A percentile compares a stretch with the other conserved stretches of the same genome.
Evolutionary conservation across 768 basidiomycete species (phyloP).

Genomic region (Mrakia gelida): DNA sequence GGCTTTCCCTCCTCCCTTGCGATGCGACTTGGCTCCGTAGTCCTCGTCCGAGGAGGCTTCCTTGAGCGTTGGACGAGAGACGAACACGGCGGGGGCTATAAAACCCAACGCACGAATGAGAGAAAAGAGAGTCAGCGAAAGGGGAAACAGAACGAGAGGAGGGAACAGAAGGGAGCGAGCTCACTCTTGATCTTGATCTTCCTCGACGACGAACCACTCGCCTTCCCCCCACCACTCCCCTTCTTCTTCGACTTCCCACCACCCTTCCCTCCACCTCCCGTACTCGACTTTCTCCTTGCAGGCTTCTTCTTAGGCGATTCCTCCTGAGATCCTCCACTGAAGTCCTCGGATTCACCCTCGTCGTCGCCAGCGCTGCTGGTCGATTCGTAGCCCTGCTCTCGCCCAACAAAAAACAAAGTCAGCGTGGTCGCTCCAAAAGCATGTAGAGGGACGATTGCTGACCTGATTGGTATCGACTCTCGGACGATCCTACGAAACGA

Average conservation of each 20-base stretch:
- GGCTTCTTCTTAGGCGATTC: slow-evolving; percentile 33
- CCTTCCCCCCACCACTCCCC: not conserved
- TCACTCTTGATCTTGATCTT: slow-evolving; percentile 22
- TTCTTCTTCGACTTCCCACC: slow-evolving; percentile 32
- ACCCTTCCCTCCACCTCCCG: not conserved
- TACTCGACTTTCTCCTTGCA: slow-evolving; percentile 32
- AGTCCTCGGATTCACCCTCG: slow-evolving; percentile 37
- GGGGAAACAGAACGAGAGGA: no score
- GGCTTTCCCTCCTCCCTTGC: slow-evolving; percentile 3
- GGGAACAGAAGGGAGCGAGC: not conserved
- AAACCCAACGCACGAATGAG: no score
- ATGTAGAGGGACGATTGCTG: no score
- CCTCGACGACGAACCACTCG: not conserved
- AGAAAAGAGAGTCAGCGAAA: not conserved
- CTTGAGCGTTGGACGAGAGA: slow-evolving; percentile 31
- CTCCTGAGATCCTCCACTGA: slow-evolving; percentile 32
- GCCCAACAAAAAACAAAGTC: not conserved
- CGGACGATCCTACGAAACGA: slow-evolving; percentile 6
- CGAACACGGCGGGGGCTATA: slow-evolving; percentile 36
- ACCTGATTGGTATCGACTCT: slow-evolving; percentile 1
- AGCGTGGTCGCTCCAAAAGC: not conserved
- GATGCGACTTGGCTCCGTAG: slow-evolving; percentile 41
- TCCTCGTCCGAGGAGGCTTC: slow-evolving; percentile 40
- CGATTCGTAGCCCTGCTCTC: slow-evolving; percentile 31
- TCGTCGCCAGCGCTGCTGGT: slow-evolving; percentile 35